Conservation (phyloP, 352 stramenopile species). For the Globisporangium megalacanthum region DNA sequence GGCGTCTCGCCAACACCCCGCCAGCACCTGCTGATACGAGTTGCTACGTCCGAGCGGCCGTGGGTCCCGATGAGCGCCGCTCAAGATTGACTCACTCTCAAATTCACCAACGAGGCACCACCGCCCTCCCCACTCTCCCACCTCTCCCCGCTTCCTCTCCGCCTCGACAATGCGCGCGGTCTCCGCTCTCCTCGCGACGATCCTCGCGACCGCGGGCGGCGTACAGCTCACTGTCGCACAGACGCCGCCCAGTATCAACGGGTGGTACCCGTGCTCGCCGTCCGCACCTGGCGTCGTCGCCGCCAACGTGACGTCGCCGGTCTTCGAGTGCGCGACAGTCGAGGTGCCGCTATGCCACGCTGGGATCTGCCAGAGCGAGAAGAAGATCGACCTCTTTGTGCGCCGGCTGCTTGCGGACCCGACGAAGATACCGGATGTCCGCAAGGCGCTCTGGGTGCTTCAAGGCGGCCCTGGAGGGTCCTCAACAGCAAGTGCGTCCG, state of each 20-base stretch:
- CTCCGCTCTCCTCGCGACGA: not conserved
- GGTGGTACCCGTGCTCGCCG: not conserved
- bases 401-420: conserved; percentile 18
- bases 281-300: not conserved
- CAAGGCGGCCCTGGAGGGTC: conserved; percentile 19
- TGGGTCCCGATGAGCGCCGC: no score
- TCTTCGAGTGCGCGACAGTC: conserved; percentile 54
- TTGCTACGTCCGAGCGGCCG: no score
- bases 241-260: not conserved
- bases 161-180: not conserved
- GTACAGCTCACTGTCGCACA: not conserved
- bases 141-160: no score
- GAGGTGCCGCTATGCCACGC: conserved; percentile 69
- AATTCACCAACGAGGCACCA: no score
- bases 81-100: no score
- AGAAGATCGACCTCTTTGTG: conserved; percentile 44
- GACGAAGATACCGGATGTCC: not conserved
- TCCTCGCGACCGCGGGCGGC: not conserved
- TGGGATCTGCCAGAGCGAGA: conserved; percentile 51
- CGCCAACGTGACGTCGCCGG: not conserved
- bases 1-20: no score
- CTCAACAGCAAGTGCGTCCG: conserved; percentile 11
- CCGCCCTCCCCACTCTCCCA: no score
- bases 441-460: conserved; percentile 18
- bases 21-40: no score